These are phyloP conservation scores for Musa itinerans DNA, from an alignment of 176 grass and related monocot species.

Conservation along the genomic window DNA sequence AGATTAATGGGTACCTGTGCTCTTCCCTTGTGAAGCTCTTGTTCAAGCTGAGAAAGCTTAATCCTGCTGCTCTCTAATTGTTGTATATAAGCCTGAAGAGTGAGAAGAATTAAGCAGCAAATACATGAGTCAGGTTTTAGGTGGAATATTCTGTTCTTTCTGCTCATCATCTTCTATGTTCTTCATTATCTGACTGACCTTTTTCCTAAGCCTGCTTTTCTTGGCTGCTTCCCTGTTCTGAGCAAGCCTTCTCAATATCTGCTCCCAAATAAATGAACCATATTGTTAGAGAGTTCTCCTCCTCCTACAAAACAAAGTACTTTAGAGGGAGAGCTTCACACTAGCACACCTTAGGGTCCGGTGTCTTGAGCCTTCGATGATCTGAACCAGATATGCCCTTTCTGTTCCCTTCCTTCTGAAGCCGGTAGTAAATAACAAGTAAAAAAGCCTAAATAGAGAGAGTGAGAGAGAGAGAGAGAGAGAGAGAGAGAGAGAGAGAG, in stretches of 20 bases:
- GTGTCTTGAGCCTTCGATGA: conserved; percentile 39
- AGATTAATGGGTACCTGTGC: conserved; percentile 37
- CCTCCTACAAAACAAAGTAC: neutral
- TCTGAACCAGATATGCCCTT: conserved; percentile 52
- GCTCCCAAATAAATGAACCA: conserved; percentile 1
- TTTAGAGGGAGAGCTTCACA: neutral
- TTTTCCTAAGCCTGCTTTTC: conserved; percentile 95
- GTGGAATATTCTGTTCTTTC: conserved; percentile 8
- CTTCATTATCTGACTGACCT: conserved; percentile 37
- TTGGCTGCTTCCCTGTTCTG: conserved; percentile 97
- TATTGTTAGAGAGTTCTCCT: neutral
- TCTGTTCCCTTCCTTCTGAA: conserved; percentile 67
- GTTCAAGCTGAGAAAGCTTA: conserved; percentile 78
- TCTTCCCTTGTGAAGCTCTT: conserved; percentile 74
- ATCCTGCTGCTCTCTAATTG: conserved; percentile 87
- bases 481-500: conserved; percentile 7
- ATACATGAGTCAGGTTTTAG: neutral
- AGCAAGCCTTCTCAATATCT: conserved; percentile 91
- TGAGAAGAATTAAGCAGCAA: neutral
- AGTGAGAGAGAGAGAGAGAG: neutral
- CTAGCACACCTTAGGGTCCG: conserved; percentile 62
- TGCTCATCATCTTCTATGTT: neutral
- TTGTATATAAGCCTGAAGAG: conserved; percentile 90
- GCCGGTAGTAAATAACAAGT: neutral
- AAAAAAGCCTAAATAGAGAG: neutral